Percentiles rank a stretch among this genome's conserved stretches.
Evolutionary conservation across 2,329 filamentous ascomycete genomes (phyloP).

Genomic region (Claviceps capensis): DNA sequence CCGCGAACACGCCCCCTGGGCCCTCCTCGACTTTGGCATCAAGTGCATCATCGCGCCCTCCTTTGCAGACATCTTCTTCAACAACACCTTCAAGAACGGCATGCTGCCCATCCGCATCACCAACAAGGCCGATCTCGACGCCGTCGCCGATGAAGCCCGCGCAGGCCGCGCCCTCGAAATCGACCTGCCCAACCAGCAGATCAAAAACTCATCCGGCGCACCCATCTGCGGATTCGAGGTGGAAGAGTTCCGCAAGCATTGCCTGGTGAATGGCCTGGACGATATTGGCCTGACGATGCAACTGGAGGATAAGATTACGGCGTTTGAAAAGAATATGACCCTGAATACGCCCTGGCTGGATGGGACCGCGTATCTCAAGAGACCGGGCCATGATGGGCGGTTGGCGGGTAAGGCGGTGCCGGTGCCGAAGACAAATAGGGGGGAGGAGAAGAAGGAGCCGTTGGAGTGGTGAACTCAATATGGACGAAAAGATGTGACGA

Average conservation of each 20-base stretch:
- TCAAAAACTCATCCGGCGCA: constrained; percentile 63
- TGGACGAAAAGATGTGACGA: not conserved
- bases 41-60: constrained; percentile 84
- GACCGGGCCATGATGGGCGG: constrained; percentile 34
- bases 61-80: constrained; percentile 74
- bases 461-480: constrained; percentile 60
- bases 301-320: constrained; percentile 74
- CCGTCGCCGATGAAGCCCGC: constrained; percentile 62
- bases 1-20: constrained; percentile 94
- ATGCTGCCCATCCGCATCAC: constrained; percentile 79
- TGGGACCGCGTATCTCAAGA: constrained; percentile 64
- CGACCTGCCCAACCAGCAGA: constrained; percentile 71
- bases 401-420: constrained; percentile 47
- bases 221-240: constrained; percentile 71
- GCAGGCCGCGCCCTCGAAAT: constrained; percentile 78
- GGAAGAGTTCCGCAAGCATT: constrained; percentile 90
- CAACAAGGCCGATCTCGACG: constrained; percentile 50
- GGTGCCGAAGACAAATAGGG: constrained; percentile 79
- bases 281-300: constrained; percentile 94
- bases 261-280: constrained; percentile 82
- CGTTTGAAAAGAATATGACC: constrained; percentile 68
- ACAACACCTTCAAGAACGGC: constrained; percentile 99
- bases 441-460: constrained; percentile 71
- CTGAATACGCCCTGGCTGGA: constrained; percentile 81
- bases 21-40: constrained; percentile 91